Base-by-base conservation (phyloP, 129 eudicot species). In the Lonicera japonica region DNA sequence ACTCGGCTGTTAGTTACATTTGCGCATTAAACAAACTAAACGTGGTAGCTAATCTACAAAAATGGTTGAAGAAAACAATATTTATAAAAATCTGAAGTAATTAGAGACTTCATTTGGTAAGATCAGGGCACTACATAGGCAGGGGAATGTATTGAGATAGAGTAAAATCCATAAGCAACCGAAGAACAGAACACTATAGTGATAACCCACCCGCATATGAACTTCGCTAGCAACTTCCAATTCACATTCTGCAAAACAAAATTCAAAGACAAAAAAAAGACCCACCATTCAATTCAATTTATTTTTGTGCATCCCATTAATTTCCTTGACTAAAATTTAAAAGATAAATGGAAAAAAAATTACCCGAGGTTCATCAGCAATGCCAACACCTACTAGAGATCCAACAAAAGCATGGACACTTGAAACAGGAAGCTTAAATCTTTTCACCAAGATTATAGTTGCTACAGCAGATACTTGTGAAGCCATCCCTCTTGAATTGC, bases 401-500 rank as follows among this genome's bases (percentile, higher is more conserved):
- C 68, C 68, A 17, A 63, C 45, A 50, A 63, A 50, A 48, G 68
- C 41, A 48, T 63, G 68, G 0, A 63, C 68, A 47, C 41, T 48
- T 18, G 68, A 63, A 34, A 63, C 58, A 0, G 68, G 68, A 50
- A 63, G 68, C 21, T 63, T 48, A 43, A 63, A 14, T 50, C 68
- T 25, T 10, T 15, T 48, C 8, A 63, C 68, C 46, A 63, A 38
- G 24, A 63, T 63, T 13, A 63, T 23, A 3, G 68, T 52, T 24
- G 58, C 58, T 23, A 63, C 46, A 4, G 68, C 46, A 3, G 68
- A 63, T 50, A 63, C 36, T 18, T 63, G 67, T 63, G 57, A 63
- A 1, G 67, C 56, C 67, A 63, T 45, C 39, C 67, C 56, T 63
- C 67, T 63, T 25, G 67, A 63, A 52, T 63, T 63, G 18, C 67